Base-by-base conservation (phyloP, 495 filamentous ascomycete genomes). In the Letharia lupina region DNA sequence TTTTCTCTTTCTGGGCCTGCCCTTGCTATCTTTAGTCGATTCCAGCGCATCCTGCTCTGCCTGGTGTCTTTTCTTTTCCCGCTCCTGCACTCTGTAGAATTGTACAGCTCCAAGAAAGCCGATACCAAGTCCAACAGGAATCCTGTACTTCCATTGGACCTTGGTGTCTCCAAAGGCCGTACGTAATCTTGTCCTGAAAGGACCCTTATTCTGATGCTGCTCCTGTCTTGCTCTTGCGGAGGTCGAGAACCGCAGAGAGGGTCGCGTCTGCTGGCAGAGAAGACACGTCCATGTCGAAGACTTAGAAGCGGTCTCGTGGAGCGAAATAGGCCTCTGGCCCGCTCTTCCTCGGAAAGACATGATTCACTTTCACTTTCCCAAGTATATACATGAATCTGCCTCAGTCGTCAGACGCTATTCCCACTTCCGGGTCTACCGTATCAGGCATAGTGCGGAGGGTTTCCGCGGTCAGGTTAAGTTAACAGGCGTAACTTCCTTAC, bases 71-170 rank as follows among this genome's bases (percentile, higher is more conserved):
- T 71, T 15, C 73, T 82, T 77, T 76, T 89, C 76, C 69, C 87
- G 67, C 73, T 82, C 74, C 78, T 80, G 83, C 64, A 86, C 78
- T 66, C 87, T 89, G 77, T 96, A 94, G 72, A 96, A 87, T 67
- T 96, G 91, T 39, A 89, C 80, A 20, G 91, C 76, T 6, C 93
- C 95, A 15, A 98, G 80, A 58, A 96, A 91, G 48, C 83, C 91
- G 68, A 98, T 88, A 54, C 94, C 94, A 8, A 98, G 80, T 12
- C 87, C 91, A 45, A 96, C 84, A 31, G 94, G 95, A 72, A 98
- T 98, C n/a, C 54, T 57, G 28, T 90, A 90, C 77, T 93, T 89
- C 94, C 94, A 98, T 82, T 90, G 84, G 61, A 96, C 83, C 70
- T 88, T 94, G 40, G 90, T 95, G 67, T 87, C 80, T 64, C 81